These are phyloP conservation scores for Curvularia eragrostidis DNA, from an alignment of 2,329 filamentous ascomycete species.

Conservation along the genomic window DNA sequence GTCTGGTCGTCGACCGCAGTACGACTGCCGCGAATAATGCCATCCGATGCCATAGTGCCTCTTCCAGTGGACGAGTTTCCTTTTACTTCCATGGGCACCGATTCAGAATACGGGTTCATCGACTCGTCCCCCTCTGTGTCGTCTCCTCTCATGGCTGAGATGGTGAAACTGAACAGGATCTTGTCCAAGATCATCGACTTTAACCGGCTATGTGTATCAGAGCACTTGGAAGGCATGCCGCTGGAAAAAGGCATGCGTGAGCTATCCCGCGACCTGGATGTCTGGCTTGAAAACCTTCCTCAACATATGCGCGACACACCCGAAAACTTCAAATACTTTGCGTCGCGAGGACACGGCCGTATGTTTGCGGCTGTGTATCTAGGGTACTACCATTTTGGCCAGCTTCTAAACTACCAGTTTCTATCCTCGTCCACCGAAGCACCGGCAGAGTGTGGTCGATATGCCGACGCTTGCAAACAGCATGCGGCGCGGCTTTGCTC, in stretches of 20 bases:
- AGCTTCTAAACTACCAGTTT: slow-evolving; percentile 35
- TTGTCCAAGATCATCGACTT: slow-evolving; percentile 33
- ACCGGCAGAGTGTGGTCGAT: slow-evolving; percentile 19
- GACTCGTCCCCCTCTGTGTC: slow-evolving; percentile 12
- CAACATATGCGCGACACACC: slow-evolving; percentile 35
- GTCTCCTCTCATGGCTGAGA: slow-evolving; percentile 35
- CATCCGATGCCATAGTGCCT: slow-evolving; percentile 25
- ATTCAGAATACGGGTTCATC: slow-evolving; percentile 18
- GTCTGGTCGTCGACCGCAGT: slow-evolving; percentile 36
- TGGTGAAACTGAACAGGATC: slow-evolving; percentile 35
- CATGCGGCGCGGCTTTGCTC: slow-evolving; percentile 33
- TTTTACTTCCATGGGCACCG: slow-evolving; percentile 27
- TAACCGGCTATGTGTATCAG: slow-evolving; percentile 31
- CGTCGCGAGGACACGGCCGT: slow-evolving; percentile 29
- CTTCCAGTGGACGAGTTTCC: slow-evolving; percentile 34
- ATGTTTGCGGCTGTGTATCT: slow-evolving; percentile 35
- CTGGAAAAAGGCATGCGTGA: slow-evolving; percentile 26
- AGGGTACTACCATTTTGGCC: slow-evolving; percentile 35
- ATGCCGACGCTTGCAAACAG: slow-evolving; percentile 33
- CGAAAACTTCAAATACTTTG: slow-evolving; percentile 31
- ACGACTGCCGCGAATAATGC: slow-evolving; percentile 32
- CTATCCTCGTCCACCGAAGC: slow-evolving; percentile 25
- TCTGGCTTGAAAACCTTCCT: slow-evolving; percentile 31
- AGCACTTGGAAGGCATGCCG: slow-evolving; percentile 27
- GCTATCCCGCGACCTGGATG: slow-evolving; percentile 26